Evolutionary conservation across 1,139 yeast species (phyloP).

Genomic region (Kodamaea anthophila): DNA sequence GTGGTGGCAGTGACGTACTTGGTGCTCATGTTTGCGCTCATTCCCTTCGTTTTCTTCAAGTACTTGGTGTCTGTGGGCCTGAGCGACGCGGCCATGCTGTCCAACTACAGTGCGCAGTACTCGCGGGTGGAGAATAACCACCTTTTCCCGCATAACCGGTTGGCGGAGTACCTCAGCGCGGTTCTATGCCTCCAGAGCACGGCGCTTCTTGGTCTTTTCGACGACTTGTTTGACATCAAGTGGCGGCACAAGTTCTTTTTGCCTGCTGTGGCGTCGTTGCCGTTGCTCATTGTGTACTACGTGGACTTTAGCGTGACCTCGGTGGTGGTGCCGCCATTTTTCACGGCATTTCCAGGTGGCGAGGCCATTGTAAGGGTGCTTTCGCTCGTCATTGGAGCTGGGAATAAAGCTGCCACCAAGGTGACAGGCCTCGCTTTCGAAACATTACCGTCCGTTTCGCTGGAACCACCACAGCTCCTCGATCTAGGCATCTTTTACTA

Average conservation of each 20-base stretch:
- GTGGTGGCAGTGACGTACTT: slow-evolving; percentile 78
- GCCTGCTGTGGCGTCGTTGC: slow-evolving; percentile 93
- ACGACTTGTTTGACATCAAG: slow-evolving; percentile 88
- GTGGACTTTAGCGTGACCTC: slow-evolving; percentile 93
- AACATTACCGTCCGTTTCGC: slow-evolving; percentile 27
- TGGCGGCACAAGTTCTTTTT: slow-evolving; percentile 96
- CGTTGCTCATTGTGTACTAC: slow-evolving; percentile 82
- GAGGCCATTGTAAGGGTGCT: slow-evolving; percentile 19
- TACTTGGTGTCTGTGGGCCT: slow-evolving; percentile 53
- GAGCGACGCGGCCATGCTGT: slow-evolving; percentile 29
- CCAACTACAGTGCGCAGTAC: slow-evolving; percentile 33
- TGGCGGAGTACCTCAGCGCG: slow-evolving; percentile 83
- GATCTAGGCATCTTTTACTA: slow-evolving; percentile 81
- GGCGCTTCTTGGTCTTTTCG: slow-evolving; percentile 81
- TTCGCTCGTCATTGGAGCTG: slow-evolving; percentile 20
- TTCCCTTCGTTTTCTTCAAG: slow-evolving; percentile 84
- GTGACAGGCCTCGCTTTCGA: slow-evolving; percentile 35
- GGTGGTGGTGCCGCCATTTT: slow-evolving; percentile 75
- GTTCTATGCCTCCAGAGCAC: slow-evolving; percentile 79
- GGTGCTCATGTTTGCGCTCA: slow-evolving; percentile 73
- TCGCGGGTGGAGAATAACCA: slow-evolving; percentile 24
- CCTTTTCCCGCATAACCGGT: slow-evolving; percentile 75
- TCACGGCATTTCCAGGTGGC: slow-evolving; percentile 31
- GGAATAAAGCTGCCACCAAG: slow-evolving; percentile 30
- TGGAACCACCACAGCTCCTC: slow-evolving; percentile 39